These are phyloP conservation scores for Crucihimalaya himalaica DNA, from an alignment of 345 rosid genomes.

Conservation along the genomic window DNA sequence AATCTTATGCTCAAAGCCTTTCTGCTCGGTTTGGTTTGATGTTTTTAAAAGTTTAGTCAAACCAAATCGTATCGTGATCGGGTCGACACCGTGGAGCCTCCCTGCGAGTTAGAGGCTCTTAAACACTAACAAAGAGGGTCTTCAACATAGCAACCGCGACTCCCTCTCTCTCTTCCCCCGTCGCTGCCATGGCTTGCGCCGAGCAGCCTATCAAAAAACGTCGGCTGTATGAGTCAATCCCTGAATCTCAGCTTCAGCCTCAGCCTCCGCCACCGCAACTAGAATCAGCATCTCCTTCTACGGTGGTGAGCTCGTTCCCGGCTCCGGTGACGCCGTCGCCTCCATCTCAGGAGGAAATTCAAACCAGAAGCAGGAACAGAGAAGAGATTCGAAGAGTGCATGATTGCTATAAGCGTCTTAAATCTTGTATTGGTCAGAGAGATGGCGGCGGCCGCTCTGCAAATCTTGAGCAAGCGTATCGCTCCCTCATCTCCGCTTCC, in stretches of 20 bases:
- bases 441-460: conserved; percentile 50
- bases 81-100: conserved; percentile 2
- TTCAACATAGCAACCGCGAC: not conserved
- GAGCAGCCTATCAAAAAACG: conserved; percentile 97
- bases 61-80: conserved; percentile 14
- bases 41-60: not conserved
- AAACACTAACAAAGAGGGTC: not conserved
- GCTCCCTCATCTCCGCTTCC: conserved; percentile 73
- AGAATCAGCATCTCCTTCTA: conserved; percentile 37
- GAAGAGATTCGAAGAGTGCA: conserved; percentile 84
- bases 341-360: conserved; percentile 71
- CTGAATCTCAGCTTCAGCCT: conserved; percentile 27
- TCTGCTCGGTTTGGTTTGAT: not conserved
- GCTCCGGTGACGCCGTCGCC: conserved; percentile 63
- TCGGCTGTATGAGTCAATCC: conserved; percentile 58
- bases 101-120: not conserved
- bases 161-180: conserved; percentile 15
- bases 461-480: conserved; percentile 73
- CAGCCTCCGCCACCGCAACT: conserved; percentile 29
- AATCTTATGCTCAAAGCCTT: too few relatives aligned
- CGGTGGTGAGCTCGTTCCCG: conserved; percentile 34
- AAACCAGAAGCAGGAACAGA: conserved; percentile 61
- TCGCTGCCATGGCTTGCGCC: conserved; percentile 56
- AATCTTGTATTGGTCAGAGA: conserved; percentile 60
- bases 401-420: conserved; percentile 76